A percentile compares a stretch with the other conserved stretches of the same genome.
Evolutionary conservation across 495 filamentous ascomycete species (phyloP).

Genomic region (Hypoxylon trugodes): DNA sequence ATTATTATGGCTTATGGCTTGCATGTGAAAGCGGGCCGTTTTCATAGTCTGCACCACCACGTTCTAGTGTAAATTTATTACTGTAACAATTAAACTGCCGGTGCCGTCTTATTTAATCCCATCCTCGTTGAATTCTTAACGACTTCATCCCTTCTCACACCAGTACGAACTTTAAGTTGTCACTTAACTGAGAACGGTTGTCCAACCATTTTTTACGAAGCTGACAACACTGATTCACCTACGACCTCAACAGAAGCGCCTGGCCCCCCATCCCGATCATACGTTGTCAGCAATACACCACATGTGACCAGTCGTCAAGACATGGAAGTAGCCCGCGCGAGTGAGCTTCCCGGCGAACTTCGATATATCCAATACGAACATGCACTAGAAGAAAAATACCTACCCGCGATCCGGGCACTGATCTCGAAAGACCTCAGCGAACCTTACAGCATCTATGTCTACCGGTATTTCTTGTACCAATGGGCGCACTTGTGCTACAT

Average conservation of each 20-base stretch:
- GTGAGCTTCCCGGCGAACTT: conserved; percentile 61
- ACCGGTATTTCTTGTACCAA: conserved; percentile 97
- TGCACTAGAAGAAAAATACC: conserved; percentile 78
- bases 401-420: conserved; percentile 86
- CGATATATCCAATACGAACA: conserved; percentile 86
- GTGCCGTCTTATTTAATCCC: conserved; percentile 26
- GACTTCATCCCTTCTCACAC: background rate
- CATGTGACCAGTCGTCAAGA: conserved; percentile 13
- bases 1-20: too few species aligned
- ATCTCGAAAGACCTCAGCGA: conserved; percentile 98
- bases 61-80: conserved; percentile 21
- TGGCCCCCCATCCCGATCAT: background rate
- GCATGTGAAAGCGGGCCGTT: conserved; percentile 44
- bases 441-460: conserved; percentile 99
- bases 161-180: background rate
- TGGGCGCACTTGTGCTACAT: conserved; percentile 97
- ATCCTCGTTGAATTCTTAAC: background rate
- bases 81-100: conserved; percentile 19
- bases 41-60: background rate
- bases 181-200: too few species aligned
- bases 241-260: background rate
- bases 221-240: background rate
- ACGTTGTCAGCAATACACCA: background rate
- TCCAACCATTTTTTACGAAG: background rate
- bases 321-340: conserved; percentile 37